phyloP scores from a whole-genome alignment of 2,329 filamentous ascomycete species.

The Orbilia javanica region DNA sequence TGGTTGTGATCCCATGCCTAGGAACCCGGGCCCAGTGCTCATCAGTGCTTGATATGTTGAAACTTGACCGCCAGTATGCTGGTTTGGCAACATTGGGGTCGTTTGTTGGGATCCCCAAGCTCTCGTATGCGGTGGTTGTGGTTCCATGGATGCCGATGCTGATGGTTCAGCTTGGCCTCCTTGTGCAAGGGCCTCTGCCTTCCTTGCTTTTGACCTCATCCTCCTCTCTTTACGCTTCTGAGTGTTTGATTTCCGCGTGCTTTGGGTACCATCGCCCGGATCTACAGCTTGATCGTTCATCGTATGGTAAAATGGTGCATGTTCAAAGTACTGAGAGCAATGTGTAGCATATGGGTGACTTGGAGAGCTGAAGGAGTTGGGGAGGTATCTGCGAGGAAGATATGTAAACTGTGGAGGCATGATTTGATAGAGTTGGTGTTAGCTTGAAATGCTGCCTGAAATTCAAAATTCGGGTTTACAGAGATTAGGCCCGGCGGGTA shows the following conservation, averaged over 20 bases:
- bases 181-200: not conserved
- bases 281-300: constrained; percentile 31
- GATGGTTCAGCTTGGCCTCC: not conserved
- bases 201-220: not conserved
- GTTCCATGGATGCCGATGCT: not conserved
- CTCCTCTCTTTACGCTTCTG: constrained; percentile 7
- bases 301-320: constrained; percentile 51
- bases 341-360: constrained; percentile 47
- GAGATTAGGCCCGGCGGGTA: not conserved
- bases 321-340: constrained; percentile 23
- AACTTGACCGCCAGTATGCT: not conserved
- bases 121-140: not conserved
- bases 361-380: not conserved
- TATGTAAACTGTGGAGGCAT: constrained; percentile 47
- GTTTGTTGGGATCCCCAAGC: not conserved
- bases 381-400: constrained; percentile 12
- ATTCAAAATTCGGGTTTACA: not conserved
- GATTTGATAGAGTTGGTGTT: constrained; percentile 9
- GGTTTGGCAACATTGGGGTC: not conserved
- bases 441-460: constrained; percentile 13
- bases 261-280: not conserved
- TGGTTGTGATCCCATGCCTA: not conserved
- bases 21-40: not conserved
- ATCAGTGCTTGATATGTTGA: not conserved
- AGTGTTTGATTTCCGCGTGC: not conserved